These are phyloP conservation scores for Gentiana straminea DNA, from an alignment of 257 asterid species.

Conservation along the genomic window DNA sequence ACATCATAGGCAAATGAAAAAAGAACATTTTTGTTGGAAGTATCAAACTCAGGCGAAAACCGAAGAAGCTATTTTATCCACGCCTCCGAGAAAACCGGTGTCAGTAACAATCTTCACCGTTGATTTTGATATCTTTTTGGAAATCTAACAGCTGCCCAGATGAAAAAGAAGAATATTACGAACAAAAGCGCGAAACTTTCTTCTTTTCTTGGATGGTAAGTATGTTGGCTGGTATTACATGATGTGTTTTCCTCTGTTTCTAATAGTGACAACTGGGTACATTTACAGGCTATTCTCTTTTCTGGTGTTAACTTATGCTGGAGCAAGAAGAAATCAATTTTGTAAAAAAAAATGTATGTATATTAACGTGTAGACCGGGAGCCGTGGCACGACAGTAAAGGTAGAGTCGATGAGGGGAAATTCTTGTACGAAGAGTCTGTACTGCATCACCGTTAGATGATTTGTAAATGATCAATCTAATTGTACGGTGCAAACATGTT, in stretches of 20 bases:
- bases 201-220: constrained; percentile 7
- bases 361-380: no score
- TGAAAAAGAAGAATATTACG: not conserved
- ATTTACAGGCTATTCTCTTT: constrained; percentile 10
- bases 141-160: not conserved
- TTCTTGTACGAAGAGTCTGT: no score
- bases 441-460: no score
- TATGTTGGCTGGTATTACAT: not conserved
- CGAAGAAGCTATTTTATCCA: not conserved
- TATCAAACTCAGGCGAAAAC: not conserved
- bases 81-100: constrained; percentile 2
- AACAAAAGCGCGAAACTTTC: not conserved
- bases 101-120: not conserved
- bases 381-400: no score
- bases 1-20: not conserved
- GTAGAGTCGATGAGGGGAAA: no score
- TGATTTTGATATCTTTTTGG: not conserved
- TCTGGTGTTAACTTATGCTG: not conserved
- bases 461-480: no score
- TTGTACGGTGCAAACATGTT: no score
- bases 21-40: constrained; percentile 5
- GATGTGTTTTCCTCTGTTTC: not conserved
- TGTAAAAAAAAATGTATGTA: constrained; percentile 5
- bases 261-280: not conserved
- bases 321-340: constrained; percentile 6